Percentiles rank a stretch among this genome's conserved stretches.
Conservation (phyloP, 306 rosid genomes). For the Cucurbita moschata region DNA sequence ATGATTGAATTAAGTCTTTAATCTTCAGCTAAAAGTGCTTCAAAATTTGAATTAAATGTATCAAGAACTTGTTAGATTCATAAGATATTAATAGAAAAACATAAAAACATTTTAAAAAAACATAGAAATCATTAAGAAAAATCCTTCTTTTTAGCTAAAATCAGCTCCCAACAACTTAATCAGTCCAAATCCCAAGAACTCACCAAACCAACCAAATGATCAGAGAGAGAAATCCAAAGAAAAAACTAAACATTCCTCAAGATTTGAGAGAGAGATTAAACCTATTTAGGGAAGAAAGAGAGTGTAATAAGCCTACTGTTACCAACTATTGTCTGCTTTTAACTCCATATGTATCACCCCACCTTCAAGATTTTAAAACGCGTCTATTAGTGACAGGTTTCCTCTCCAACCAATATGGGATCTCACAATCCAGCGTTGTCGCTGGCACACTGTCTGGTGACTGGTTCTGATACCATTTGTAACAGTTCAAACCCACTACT, state of each 20-base stretch:
- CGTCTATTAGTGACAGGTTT: too few relatives aligned
- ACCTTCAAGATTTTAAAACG: too few relatives aligned
- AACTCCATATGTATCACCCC: too few relatives aligned
- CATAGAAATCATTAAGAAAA: not conserved
- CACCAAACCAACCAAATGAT: not conserved
- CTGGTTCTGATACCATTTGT: too few relatives aligned
- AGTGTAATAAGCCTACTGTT: too few relatives aligned
- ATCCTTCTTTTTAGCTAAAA: not conserved
- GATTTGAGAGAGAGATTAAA: constrained; percentile 19
- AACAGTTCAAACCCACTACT: too few relatives aligned
- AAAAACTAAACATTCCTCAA: not conserved
- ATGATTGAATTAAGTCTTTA: not conserved
- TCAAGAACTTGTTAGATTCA: not conserved
- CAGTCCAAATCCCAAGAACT: not conserved
- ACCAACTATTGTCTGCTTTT: too few relatives aligned
- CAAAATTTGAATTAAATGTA: not conserved
- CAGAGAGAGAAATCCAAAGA: not conserved
- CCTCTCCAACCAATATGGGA: too few relatives aligned
- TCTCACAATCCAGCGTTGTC: too few relatives aligned
- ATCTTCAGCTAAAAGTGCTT: not conserved
- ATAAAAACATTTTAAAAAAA: not conserved
- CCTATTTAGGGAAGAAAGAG: not conserved
- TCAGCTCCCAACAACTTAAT: not conserved
- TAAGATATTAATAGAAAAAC: not conserved
- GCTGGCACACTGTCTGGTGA: too few relatives aligned